A percentile compares a stretch with the other conserved stretches of the same genome.
phyloP scores from a whole-genome alignment of 140 eudicot genomes.

The Bidens hawaiensis region DNA sequence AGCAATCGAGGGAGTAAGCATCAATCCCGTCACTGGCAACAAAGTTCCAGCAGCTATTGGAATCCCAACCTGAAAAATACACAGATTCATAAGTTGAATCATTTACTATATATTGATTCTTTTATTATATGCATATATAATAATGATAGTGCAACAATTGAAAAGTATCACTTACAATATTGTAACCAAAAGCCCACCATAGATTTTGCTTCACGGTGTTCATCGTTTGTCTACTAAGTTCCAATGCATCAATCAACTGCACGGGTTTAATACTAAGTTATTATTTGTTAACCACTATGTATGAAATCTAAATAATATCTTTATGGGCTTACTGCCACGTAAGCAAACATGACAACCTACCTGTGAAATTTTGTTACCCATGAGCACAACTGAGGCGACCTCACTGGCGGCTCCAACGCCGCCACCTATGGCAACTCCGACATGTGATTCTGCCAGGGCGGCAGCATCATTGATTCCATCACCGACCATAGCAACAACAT shows the following conservation, averaged over 20 bases:
- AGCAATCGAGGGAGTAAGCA: slow-evolving; percentile 97
- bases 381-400: slow-evolving; percentile 87
- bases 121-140: too few relatives aligned
- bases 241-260: slow-evolving; percentile 92
- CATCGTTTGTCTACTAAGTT: slow-evolving; percentile 93
- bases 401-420: slow-evolving; percentile 98
- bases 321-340: neutral
- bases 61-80: slow-evolving; percentile 62
- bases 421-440: slow-evolving; percentile 94
- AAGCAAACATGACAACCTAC: slow-evolving; percentile 20
- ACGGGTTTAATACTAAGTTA: too few relatives aligned
- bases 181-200: slow-evolving; percentile 99
- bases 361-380: slow-evolving; percentile 93
- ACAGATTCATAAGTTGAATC: too few relatives aligned
- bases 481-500: slow-evolving; percentile 93
- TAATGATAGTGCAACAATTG: neutral
- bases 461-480: slow-evolving; percentile 99
- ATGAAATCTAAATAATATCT: neutral
- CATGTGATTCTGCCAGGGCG: slow-evolving; percentile 85
- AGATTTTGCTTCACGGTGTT: slow-evolving; percentile 96
- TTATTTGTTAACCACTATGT: neutral
- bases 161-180: slow-evolving; percentile 58
- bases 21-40: slow-evolving; percentile 80
- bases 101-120: too few relatives aligned
- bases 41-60: slow-evolving; percentile 92